Evolutionary conservation across 371 early-diverging fungal species (phyloP), one percentile per base, ranked within the genome.

Genomic region (Batkoa obscura): DNA sequence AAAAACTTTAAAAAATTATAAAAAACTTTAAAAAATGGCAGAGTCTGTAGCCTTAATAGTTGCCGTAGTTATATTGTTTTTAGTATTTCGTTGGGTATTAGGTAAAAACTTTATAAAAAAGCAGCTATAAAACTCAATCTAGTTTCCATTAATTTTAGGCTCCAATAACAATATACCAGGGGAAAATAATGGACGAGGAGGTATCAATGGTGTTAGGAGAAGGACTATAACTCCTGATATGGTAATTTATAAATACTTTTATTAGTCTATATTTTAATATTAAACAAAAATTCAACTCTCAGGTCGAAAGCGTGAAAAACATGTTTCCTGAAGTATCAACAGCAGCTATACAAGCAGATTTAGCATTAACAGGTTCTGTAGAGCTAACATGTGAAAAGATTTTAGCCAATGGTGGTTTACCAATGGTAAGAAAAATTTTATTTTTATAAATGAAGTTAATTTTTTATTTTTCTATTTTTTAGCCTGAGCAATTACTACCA

Each of bases 241-340:
- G 80, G 80, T 76, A 71, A 32, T 39, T 38, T 23, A n/a, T 15
- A 9, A 31, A 15, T 17, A 6, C 35, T 6, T 50, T 10, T 34
- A 30, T 48, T 17, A 42, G 3, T 41, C 13, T 38, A 43, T 9
- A 36, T 9, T 43, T 10, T 38, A 53, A 5, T 62, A 42, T 50
- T 37, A 23, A 5, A 6, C 6, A 30, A 32, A 8, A 47, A 8
- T 12, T n/a, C 32, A 32, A 50, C 23, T 15, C 12, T 43, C 62
- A 87, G 75, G 75, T 88, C 43, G 79, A 80, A 50, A 78, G 76
- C 41, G 84, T 88, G 1, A 76, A 78, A 57, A 63, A 75, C 34
- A 88, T 92, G 87, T 92, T 92, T 55, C 93, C 93, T 1, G 72
- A 85, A 59, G 80, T 88, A 47, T 84, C 86, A 1, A 74, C 76